phyloP scores from a whole-genome alignment of 768 basidiomycete genomes.

The Leccinum ochraceum region DNA sequence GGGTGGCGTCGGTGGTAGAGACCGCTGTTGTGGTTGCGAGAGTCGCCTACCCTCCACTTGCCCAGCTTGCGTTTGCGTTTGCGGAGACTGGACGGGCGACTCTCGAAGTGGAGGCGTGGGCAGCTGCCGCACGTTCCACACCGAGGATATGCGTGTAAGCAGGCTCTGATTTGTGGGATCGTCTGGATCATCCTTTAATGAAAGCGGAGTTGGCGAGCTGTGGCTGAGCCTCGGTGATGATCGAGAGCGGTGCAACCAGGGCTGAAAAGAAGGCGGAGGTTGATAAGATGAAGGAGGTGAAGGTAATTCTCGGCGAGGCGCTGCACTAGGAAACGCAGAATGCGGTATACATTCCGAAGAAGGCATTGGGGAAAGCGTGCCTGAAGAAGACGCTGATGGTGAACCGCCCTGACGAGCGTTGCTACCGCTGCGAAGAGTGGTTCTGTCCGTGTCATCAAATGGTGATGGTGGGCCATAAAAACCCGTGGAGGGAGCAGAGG shows the following conservation, averaged over 20 bases:
- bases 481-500: slow-evolving; percentile 43
- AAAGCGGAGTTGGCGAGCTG: slow-evolving; percentile 13
- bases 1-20: slow-evolving; percentile 44
- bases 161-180: slow-evolving; percentile 10
- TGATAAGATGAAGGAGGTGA: slow-evolving; percentile 34
- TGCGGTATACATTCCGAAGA: slow-evolving; percentile 31
- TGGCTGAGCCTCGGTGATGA: slow-evolving; percentile 38
- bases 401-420: slow-evolving; percentile 14
- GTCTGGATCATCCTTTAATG: slow-evolving; percentile 21
- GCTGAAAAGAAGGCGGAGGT: slow-evolving; percentile 31
- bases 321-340: slow-evolving; percentile 24
- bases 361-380: slow-evolving; percentile 30
- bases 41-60: slow-evolving; percentile 21
- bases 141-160: slow-evolving; percentile 24
- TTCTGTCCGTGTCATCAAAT: slow-evolving; percentile 26
- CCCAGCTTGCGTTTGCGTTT: slow-evolving; percentile 10
- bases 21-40: slow-evolving; percentile 36
- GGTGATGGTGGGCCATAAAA: slow-evolving; percentile 22
- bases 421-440: slow-evolving; percentile 10
- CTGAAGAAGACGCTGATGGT: slow-evolving; percentile 23
- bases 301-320: slow-evolving; percentile 30
- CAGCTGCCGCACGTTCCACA: slow-evolving; percentile 29
- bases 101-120: slow-evolving; percentile 35
- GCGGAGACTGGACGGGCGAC: slow-evolving; percentile 15
- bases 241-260: slow-evolving; percentile 35